These are phyloP conservation scores for Talaromyces sp. DNA, from an alignment of 2,329 filamentous ascomycete species.

Conservation along the genomic window DNA sequence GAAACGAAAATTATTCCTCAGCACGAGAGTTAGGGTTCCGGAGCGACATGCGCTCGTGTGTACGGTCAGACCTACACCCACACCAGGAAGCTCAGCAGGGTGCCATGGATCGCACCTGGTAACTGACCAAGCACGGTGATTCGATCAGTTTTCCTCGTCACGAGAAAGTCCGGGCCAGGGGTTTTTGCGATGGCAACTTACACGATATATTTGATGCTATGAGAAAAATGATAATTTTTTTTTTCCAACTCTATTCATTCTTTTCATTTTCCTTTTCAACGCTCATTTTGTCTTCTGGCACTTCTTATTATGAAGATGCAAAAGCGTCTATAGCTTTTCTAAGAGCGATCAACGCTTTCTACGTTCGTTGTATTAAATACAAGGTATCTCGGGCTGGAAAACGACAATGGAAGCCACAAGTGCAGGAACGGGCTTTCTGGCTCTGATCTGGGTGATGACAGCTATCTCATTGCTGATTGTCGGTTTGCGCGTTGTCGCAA, in stretches of 20 bases:
- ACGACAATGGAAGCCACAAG: background rate
- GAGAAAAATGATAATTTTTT: background rate
- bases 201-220: background rate
- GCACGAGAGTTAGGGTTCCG: background rate
- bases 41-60: background rate
- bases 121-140: background rate
- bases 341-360: background rate
- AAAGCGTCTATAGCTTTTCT: background rate
- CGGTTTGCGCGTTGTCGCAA: constrained; percentile 10
- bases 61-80: background rate
- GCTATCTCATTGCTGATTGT: constrained; percentile 2
- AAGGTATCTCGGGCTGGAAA: background rate
- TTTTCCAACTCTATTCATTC: background rate
- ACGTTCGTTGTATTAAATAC: background rate
- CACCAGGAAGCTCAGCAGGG: background rate
- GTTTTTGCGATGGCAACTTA: background rate
- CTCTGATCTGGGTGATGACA: constrained; percentile 11
- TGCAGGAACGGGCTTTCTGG: background rate
- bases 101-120: background rate
- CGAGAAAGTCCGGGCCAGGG: background rate
- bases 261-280: background rate
- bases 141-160: background rate
- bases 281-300: background rate
- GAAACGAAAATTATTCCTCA: background rate
- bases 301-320: background rate